These are phyloP conservation scores for Podospora anserina DNA, from an alignment of 495 filamentous ascomycete genomes.

Conservation along the genomic window DNA sequence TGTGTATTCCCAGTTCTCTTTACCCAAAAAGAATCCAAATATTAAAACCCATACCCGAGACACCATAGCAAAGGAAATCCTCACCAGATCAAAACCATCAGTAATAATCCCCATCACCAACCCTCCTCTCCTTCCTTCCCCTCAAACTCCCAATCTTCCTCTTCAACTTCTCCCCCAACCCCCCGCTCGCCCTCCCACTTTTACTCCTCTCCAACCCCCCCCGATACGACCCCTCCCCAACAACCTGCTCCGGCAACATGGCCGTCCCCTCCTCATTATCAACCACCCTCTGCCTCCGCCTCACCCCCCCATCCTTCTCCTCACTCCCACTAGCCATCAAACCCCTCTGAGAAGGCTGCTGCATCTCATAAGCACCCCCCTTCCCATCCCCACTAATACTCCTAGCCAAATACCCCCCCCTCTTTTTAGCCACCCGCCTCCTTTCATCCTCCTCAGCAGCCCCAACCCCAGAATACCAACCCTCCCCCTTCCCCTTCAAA, in stretches of 20 bases:
- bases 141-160: neutral
- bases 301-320: neutral
- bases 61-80: neutral
- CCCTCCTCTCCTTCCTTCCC: conserved; percentile 1
- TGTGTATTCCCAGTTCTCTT: neutral
- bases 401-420: neutral
- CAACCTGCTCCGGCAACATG: neutral
- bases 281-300: neutral
- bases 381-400: neutral
- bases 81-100: neutral
- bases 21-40: neutral
- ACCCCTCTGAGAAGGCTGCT: neutral
- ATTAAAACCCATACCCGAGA: neutral
- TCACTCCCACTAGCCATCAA: neutral
- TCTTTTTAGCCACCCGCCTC: neutral
- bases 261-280: neutral
- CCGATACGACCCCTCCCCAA: neutral
- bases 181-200: neutral
- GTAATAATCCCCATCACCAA: neutral
- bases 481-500: conserved; percentile 78
- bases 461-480: conserved; percentile 65
- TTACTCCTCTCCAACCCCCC: neutral
- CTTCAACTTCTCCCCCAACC: neutral
- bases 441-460: conserved; percentile 52
- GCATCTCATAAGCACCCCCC: neutral